These are phyloP conservation scores for Alternaria brassicicola DNA, from an alignment of 2,329 filamentous ascomycete genomes.

Conservation along the genomic window DNA sequence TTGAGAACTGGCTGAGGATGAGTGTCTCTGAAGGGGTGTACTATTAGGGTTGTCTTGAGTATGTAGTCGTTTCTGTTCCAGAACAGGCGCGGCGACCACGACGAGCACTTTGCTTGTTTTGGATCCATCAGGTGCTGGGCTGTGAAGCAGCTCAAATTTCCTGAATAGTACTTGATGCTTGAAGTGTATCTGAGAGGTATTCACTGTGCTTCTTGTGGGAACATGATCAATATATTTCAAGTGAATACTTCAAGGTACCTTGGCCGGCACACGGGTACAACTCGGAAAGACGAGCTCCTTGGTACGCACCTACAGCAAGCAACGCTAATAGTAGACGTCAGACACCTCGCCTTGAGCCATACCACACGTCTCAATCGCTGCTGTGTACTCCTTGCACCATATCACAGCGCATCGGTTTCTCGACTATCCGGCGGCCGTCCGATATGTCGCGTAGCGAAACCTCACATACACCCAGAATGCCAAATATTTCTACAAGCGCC, in stretches of 20 bases:
- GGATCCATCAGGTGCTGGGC: background rate
- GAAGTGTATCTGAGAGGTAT: no score
- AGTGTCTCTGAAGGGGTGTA: slow-evolving; percentile 4
- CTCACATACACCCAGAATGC: background rate
- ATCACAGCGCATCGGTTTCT: background rate
- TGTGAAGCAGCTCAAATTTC: background rate
- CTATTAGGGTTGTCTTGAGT: slow-evolving; percentile 1
- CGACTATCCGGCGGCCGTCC: background rate
- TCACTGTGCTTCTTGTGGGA: no score
- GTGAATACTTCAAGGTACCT: no score
- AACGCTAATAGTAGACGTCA: background rate
- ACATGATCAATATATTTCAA: no score
- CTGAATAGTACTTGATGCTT: no score
- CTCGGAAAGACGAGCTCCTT: background rate
- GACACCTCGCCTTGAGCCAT: background rate
- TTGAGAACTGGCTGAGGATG: slow-evolving; percentile 29
- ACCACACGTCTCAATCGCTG: background rate
- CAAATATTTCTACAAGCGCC: background rate
- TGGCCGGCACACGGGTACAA: no score
- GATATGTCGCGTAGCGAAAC: background rate
- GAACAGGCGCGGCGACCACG: background rate
- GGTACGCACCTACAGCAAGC: background rate
- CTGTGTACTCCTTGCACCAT: background rate
- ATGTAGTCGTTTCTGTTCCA: background rate
- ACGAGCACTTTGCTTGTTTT: background rate